Base-by-base conservation (phyloP, 176 grass and related monocot species). In the Musa beccarii region DNA sequence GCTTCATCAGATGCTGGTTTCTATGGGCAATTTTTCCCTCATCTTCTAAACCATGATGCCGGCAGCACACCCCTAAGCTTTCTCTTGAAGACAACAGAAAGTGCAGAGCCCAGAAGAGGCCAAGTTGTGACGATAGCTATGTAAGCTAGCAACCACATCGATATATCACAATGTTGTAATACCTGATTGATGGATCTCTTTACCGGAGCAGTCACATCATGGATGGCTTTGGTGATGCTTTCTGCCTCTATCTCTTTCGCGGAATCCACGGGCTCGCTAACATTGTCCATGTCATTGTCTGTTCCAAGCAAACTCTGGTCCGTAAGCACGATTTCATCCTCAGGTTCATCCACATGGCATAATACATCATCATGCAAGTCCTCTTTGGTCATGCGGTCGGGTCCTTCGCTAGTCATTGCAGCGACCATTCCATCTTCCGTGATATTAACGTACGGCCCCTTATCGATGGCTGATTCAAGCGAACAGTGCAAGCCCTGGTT, bases 121-220 rank as follows among this genome's bases (percentile, higher is more conserved):
- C 91, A 99, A 52, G 84, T 91, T 23, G 91, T 92, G 51, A 85
- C 73, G 54, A 99, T 81, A 50, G 91, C 87, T 23, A 99, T 81
- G 54, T 99, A 99, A 22, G 85, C 95, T 43, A 99, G 84, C 79
- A 99, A 81, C 88, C 91, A 92, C 55, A 91, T 79, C 1, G 95
- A 99, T 51, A 78, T 88, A 76, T 86, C 81, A 71, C 89, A 85
- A 59, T 81, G 82, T 16, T 79, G 85, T 1, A 29, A 75, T 52
- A 99, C 75, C 15, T 86, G 84, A 61, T 72, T 89, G 52, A 94
- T 68, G 56, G 95, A 94, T 86, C 83, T 91, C 83, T 86, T 94
- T 17, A 99, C 78, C 2, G 90, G 86, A 80, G 86, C 63, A 15
- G 87, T 91, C 17, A 79, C 74, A 17, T 91, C 81, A 23, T 63